Conservation (phyloP, 208 protist species). For the Novymonas esmeraldas region DNA sequence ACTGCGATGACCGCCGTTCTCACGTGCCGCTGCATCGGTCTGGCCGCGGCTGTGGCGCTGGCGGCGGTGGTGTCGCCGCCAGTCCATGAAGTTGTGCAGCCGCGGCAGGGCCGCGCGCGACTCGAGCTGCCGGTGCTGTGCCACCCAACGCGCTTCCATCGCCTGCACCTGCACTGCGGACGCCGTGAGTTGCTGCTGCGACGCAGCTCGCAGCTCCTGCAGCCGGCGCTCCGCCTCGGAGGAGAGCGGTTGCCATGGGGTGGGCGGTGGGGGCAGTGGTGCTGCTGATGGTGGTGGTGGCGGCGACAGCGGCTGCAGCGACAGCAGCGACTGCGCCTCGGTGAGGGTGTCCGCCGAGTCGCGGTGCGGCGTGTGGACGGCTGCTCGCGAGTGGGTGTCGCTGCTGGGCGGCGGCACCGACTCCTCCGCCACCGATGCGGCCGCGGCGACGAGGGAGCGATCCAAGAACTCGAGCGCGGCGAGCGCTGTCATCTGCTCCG, state of each 20-base stretch:
- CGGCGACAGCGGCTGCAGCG: too few relatives aligned
- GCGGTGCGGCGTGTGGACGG: too few relatives aligned
- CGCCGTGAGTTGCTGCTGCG: conserved; percentile 4
- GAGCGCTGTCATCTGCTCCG: too few relatives aligned
- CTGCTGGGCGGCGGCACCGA: not conserved
- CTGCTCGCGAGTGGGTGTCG: too few relatives aligned
- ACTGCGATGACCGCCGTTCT: not conserved
- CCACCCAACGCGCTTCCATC: conserved; percentile 23
- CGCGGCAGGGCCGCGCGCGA: conserved; percentile 8
- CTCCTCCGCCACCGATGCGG: not conserved
- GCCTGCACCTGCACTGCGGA: not conserved
- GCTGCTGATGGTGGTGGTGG: not conserved
- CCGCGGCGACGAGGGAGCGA: not conserved
- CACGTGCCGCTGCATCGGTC: too few relatives aligned
- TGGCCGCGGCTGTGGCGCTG: not conserved
- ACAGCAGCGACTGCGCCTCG: not conserved
- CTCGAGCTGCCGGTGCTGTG: conserved; percentile 20
- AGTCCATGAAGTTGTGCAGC: conserved; percentile 19
- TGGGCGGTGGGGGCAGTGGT: not conserved
- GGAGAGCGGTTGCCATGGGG: conserved; percentile 9
- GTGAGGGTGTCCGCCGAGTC: not conserved
- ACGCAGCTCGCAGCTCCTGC: conserved; percentile 3
- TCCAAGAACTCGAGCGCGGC: too few relatives aligned
- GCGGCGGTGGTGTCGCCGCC: not conserved
- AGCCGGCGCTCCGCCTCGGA: conserved; percentile 23